Conservation (phyloP, 805 yeast species). For the Blastobotrys attinorum region DNA sequence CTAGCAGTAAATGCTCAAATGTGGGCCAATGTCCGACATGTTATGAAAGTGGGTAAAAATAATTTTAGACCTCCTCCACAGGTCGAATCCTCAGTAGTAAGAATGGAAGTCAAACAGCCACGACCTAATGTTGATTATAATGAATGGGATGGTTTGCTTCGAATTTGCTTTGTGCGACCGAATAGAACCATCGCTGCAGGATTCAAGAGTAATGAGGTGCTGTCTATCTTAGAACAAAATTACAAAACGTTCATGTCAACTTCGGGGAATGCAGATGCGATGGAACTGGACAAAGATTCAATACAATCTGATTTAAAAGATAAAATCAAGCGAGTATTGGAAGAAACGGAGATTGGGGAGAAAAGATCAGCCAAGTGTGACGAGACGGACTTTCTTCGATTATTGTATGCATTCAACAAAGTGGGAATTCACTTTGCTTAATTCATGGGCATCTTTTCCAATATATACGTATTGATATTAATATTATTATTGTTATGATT, state of each 20-base stretch:
- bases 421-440: constrained; percentile 95
- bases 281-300: constrained; percentile 25
- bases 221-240: constrained; percentile 78
- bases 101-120: constrained; percentile 85
- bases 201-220: constrained; percentile 71
- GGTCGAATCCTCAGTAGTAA: constrained; percentile 93
- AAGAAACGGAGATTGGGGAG: constrained; percentile 73
- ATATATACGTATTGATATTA: too few relatives aligned
- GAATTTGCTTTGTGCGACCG: constrained; percentile 88
- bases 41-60: constrained; percentile 96
- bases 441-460: background rate
- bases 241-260: constrained; percentile 69
- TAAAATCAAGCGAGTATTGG: constrained; percentile 65
- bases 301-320: constrained; percentile 45
- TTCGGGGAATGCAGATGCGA: constrained; percentile 36
- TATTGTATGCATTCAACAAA: constrained; percentile 89
- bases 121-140: constrained; percentile 89
- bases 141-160: constrained; percentile 94
- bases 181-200: constrained; percentile 91
- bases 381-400: constrained; percentile 79
- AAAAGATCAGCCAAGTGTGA: constrained; percentile 91
- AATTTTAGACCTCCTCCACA: constrained; percentile 98
- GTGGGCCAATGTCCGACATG: constrained; percentile 99
- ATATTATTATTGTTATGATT: too few relatives aligned
- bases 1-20: constrained; percentile 94